Base-by-base conservation (phyloP, 2,329 filamentous ascomycete species). In the Decorospora gaudefroyi region DNA sequence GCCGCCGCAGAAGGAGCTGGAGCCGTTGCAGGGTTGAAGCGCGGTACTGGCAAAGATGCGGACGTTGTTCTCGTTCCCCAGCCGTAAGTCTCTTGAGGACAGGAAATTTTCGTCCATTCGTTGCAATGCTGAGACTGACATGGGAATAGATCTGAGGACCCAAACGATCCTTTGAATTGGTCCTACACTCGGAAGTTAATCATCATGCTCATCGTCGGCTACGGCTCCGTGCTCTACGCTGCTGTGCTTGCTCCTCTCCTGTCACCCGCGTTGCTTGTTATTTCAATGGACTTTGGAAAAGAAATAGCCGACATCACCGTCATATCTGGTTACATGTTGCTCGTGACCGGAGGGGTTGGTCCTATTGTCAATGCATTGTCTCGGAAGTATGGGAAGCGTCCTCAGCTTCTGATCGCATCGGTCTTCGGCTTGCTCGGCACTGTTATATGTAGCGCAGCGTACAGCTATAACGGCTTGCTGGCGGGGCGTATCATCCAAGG, bases 161-260 rank as follows among this genome's bases (percentile, higher is more conserved):
- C 64, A 11, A 69, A 70, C 33, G 67, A 70, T 45, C 67, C 67
- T 2, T 46, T 70, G 1, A 70, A 70, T 22, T 70, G 64, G 64
- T 50, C 65, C 0, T 46, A 42, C 4, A 51, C 53, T 2, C 68
- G 68, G 57, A 71, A 71, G 50, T 31, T 60, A 18, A 40, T 45
- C 37, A 60, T 70, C 42, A 67, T 68, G 51, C 27, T 46, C 40
- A 68, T 70, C 34, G 57, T 69, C 21, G 55, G 55, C 6, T 67
- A 62, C 21, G 67, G 67, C 3, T 62, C 67, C 0, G 50, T 62
- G 4, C 56, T 71, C 10, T 70, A 69, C 31, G 68, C 67, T 23
- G 53, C 61, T 6, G 60, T 67, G 1, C 49, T 64, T 15, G 50
- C 64, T 5, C 66, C 68, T 21, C 59, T 71, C 7, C 57, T 71